phyloP scores from a whole-genome alignment of 352 stramenopile species.

The Pythium scleroteichum region DNA sequence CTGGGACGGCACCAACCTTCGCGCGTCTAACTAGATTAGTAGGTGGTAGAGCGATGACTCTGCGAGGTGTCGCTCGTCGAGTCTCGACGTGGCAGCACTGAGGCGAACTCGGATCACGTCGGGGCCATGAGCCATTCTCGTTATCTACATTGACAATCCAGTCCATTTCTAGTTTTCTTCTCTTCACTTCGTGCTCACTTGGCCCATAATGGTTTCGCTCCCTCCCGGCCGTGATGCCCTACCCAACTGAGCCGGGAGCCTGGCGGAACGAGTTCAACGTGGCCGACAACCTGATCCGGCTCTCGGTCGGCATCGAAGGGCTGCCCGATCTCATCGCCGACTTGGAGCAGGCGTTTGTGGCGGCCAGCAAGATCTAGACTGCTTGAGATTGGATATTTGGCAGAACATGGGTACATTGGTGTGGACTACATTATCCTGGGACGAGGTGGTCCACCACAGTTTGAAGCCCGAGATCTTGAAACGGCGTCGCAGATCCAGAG shows the following conservation, averaged over 20 bases:
- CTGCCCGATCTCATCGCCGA: background rate
- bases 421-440: background rate
- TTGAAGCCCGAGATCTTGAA: background rate
- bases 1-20: too few species aligned
- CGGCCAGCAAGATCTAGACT: background rate
- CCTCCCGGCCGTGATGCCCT: background rate
- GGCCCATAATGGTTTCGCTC: too few species aligned
- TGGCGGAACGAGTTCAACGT: background rate
- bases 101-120: too few species aligned
- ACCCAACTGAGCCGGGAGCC: background rate
- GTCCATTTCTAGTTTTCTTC: too few species aligned
- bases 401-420: slow-evolving; percentile 1
- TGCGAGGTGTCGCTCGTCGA: too few species aligned
- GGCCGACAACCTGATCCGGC: background rate
- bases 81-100: too few species aligned
- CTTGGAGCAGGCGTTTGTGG: background rate
- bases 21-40: too few species aligned
- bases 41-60: too few species aligned
- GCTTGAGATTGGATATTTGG: too few species aligned
- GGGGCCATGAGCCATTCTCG: too few species aligned
- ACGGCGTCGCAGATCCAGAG: background rate
- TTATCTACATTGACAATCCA: too few species aligned
- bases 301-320: background rate
- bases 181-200: too few species aligned
- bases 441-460: slow-evolving; percentile 6